Evolutionary conservation across 2,329 filamentous ascomycete genomes (phyloP), one percentile per base, ranked within the genome.

Genomic region (Nemania abortiva): DNA sequence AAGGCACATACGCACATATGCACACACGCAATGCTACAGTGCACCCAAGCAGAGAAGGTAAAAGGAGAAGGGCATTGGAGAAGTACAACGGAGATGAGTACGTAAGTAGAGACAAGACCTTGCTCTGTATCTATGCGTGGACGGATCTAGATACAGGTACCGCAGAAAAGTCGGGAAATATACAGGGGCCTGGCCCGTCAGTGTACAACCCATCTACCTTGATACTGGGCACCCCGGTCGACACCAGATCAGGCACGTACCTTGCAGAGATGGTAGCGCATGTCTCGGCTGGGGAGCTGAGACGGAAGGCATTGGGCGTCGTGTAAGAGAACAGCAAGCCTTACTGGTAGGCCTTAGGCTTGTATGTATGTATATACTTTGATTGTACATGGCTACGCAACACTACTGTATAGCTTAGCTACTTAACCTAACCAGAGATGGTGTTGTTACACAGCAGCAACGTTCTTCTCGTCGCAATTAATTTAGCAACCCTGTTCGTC

Each of bases 401-500:
- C 39, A 20, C 47, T 29, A 52, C 49, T 15, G 4, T 50, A 52
- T 29, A 4, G 20, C 24, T 27, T 27, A 47, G 15, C 15, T 47
- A 47, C 42, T 22, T 57, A 5, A 57, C 42, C 49, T 57, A 5
- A 57, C 54, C 45, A 20, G 11, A 34, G 29, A 49, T 22, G 18
- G 47, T 18, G 53, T 22, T 37, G 60, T 67, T 58, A 63, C 65
- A 67, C 65, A 50, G 13, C 54, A 20, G 59, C 49, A 20, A 20
- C 34, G 22, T 45, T 34, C 53, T 57, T 57, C 42, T 61, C 37
- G 55, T 64, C 47, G 56, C 66, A 68, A 59, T 59, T 63, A 60
- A 61, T 61, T 58, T 50, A 68, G 66, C 50, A 64, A 68, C 66
- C 66, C 56, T 68, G 66, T 61, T 56, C n/a, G 6, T 29, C 66